Evolutionary conservation across 2,329 filamentous ascomycete species (phyloP).

Genomic region (Botryotinia convoluta): DNA sequence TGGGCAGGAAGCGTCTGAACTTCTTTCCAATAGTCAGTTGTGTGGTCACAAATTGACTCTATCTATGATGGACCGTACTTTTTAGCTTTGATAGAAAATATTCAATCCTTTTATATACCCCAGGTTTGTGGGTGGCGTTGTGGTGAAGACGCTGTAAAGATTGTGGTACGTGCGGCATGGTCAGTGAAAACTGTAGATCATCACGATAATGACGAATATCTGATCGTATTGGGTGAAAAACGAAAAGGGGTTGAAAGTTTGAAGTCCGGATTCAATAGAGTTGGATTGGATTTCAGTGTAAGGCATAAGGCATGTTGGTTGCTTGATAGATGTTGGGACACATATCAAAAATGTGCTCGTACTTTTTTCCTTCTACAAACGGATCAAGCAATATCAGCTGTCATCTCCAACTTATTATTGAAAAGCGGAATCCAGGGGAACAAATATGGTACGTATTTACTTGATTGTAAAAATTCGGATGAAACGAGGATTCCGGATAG

Average conservation of each 20-base stretch:
- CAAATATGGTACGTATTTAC: not conserved
- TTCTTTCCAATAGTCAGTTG: slow-evolving; percentile 12
- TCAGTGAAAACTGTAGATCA: slow-evolving; percentile 9
- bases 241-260: not conserved
- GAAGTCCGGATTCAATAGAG: not conserved
- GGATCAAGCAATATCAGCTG: slow-evolving; percentile 2
- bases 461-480: not conserved
- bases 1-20: not conserved
- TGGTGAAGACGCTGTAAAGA: slow-evolving; percentile 5
- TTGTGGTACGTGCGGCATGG: slow-evolving; percentile 16
- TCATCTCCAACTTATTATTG: not conserved
- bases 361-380: not conserved
- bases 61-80: slow-evolving; percentile 3
- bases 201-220: slow-evolving; percentile 5
- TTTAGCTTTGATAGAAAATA: slow-evolving; percentile 13
- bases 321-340: slow-evolving; percentile 7
- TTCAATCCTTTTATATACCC: slow-evolving; percentile 6
- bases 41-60: slow-evolving; percentile 4
- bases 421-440: slow-evolving; percentile 1
- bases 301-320: slow-evolving; percentile 8
- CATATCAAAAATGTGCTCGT: slow-evolving; percentile 4
- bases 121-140: slow-evolving; percentile 4
- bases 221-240: not conserved
- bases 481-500: slow-evolving; percentile 7
- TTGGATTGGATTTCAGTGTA: slow-evolving; percentile 8